Evolutionary conservation across 805 yeast species (phyloP), one percentile per base, ranked within the genome.

Genomic region (Yamadazyma insecticola): DNA sequence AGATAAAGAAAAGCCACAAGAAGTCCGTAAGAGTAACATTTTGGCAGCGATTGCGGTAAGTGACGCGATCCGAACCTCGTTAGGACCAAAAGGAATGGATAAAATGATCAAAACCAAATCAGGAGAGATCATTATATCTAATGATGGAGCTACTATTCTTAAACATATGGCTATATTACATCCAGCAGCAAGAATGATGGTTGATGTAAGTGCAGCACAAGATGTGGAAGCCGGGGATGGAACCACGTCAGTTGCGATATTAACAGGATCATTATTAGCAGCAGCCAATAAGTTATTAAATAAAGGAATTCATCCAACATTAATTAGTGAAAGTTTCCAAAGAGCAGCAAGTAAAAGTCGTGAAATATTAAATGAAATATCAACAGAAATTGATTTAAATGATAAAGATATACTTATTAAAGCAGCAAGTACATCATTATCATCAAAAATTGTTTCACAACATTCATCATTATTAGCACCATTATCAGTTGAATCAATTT

Each of bases 201-300:
- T 92, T 26, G 97, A 92, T 55, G 85, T 92, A 16, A 82, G 95
- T 37, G 96, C 89, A 24, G 97, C 98, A 1, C 99, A 92, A 63
- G 99, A 92, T 50, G 83, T 89, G 22, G 99, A 89, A 60, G 98
- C 97, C n/a, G 99, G 99, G 34, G 99, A 92, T 56, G 99, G 99
- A 43, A 92, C 99, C 20, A 92, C 99, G 0, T 81, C 96, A 2
- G 98, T 92, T 19, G 98, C 94, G 17, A 90, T 92, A 33, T 70
- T 92, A 40, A 86, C 97, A 5, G 99, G 98, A 22, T 90, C 97
- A 4, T 63, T 92, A 29, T 68, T 92, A 33, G 95, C 90, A 18
- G 98, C 98, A 12, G 95, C 97, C 33, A 98, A 92, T 48, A 81
- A 81, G 55, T 69, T 92, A 37, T 72, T 92, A 48, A 78, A 76